Evolutionary conservation across 768 basidiomycete genomes (phyloP).

Genomic region (Russula dissimulans): DNA sequence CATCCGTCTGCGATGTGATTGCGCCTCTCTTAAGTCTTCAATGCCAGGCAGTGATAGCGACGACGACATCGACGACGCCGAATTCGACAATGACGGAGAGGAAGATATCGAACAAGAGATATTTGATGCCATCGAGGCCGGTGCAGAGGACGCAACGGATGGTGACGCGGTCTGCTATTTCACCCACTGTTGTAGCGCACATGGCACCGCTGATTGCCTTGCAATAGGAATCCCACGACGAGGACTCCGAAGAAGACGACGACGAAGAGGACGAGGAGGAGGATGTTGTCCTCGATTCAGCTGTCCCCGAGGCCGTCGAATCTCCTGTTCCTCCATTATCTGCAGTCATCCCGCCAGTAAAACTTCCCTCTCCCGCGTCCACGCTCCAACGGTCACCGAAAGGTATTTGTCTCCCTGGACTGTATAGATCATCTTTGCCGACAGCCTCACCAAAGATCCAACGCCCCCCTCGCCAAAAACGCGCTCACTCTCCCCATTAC

Average conservation of each 20-base stretch:
- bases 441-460: slow-evolving; percentile 21
- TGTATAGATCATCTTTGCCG: not conserved
- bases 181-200: not conserved
- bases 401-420: slow-evolving; percentile 2
- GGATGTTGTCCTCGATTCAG: slow-evolving; percentile 40
- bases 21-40: slow-evolving; percentile 33
- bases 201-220: not conserved
- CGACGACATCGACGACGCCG: slow-evolving; percentile 45
- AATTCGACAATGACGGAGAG: slow-evolving; percentile 17
- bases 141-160: slow-evolving; percentile 53
- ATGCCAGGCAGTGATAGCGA: slow-evolving; percentile 40
- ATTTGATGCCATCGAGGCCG: slow-evolving; percentile 45
- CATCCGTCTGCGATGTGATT: not conserved
- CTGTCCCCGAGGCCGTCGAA: slow-evolving; percentile 18
- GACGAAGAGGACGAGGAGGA: slow-evolving; percentile 39
- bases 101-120: slow-evolving; percentile 28
- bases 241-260: slow-evolving; percentile 28
- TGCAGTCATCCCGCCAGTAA: slow-evolving; percentile 23
- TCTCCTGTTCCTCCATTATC: slow-evolving; percentile 31
- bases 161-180: slow-evolving; percentile 52
- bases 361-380: slow-evolving; percentile 22
- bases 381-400: slow-evolving; percentile 17
- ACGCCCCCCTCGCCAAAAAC: slow-evolving; percentile 33
- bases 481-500: slow-evolving; percentile 41
- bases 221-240: slow-evolving; percentile 19